These are phyloP conservation scores for Miscanthus lutarioriparius DNA, from an alignment of 176 grass and related monocot genomes.

Conservation along the genomic window DNA sequence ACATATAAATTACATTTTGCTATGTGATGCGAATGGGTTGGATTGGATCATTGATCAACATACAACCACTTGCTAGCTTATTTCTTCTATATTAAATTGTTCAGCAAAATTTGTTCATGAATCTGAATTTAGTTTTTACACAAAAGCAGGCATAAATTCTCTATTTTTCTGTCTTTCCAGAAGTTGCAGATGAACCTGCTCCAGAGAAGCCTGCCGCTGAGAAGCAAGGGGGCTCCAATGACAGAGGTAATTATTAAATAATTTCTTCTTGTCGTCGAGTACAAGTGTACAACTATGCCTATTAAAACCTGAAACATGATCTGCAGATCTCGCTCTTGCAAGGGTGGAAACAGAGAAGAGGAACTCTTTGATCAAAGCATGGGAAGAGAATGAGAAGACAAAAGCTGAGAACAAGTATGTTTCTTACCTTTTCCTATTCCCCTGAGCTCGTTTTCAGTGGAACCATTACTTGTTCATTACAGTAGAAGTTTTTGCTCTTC, in stretches of 20 bases:
- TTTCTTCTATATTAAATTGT: slow-evolving; percentile 3
- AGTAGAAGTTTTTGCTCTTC: background rate
- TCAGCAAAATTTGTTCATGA: background rate
- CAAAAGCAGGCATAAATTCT: background rate
- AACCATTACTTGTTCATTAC: background rate
- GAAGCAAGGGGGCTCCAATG: slow-evolving; percentile 65
- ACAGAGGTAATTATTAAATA: slow-evolving; percentile 65
- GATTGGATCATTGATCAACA: background rate
- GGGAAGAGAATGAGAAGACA: slow-evolving; percentile 93
- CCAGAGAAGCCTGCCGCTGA: slow-evolving; percentile 61
- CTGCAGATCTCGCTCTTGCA: slow-evolving; percentile 70
- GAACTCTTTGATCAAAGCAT: slow-evolving; percentile 81
- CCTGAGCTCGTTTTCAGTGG: background rate
- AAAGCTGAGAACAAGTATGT: slow-evolving; percentile 88
- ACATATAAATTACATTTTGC: background rate
- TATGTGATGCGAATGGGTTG: background rate
- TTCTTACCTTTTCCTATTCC: background rate
- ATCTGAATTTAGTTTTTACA: too few relatives aligned
- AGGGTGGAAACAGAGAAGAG: slow-evolving; percentile 85
- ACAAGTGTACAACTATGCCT: background rate
- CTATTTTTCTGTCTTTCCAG: slow-evolving; percentile 38
- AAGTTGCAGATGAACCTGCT: slow-evolving; percentile 55
- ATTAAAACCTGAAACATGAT: slow-evolving; percentile 6
- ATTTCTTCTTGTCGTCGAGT: background rate
- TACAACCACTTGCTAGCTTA: background rate